phyloP scores from a whole-genome alignment of 2,329 filamentous ascomycete genomes.

The Aspergillus sp. region DNA sequence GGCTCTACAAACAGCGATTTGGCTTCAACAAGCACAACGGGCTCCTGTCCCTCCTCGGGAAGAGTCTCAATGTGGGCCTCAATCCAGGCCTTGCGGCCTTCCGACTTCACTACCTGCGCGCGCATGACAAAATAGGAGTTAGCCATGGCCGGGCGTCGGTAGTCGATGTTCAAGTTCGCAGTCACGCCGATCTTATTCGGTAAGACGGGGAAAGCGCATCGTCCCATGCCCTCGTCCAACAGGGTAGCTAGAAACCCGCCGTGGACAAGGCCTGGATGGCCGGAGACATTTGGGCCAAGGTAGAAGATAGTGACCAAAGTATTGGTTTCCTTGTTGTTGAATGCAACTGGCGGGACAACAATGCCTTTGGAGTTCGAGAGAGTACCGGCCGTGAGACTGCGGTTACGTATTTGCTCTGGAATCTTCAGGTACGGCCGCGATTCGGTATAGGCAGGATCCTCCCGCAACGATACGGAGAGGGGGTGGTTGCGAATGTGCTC shows the following conservation, averaged over 20 bases:
- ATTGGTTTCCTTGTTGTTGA: constrained; percentile 69
- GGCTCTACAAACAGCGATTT: constrained; percentile 87
- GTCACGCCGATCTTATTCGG: constrained; percentile 81
- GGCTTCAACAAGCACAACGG: constrained; percentile 73
- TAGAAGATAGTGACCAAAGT: constrained; percentile 71
- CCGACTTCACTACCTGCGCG: constrained; percentile 78
- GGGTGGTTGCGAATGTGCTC: constrained; percentile 73
- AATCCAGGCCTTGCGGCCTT: constrained; percentile 94
- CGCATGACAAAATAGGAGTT: constrained; percentile 73
- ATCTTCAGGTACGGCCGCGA: constrained; percentile 86
- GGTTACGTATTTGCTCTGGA: constrained; percentile 64
- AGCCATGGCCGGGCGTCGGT: constrained; percentile 76
- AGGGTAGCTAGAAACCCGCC: constrained; percentile 90
- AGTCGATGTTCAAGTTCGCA: constrained; percentile 79
- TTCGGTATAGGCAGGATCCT: constrained; percentile 66
- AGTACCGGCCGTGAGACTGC: constrained; percentile 80
- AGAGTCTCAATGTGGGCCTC: constrained; percentile 82
- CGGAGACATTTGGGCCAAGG: constrained; percentile 77
- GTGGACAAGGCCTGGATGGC: constrained; percentile 87
- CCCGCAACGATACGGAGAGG: constrained; percentile 67
- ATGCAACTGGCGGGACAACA: constrained; percentile 76
- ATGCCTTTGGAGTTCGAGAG: constrained; percentile 74
- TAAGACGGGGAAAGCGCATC: constrained; percentile 83
- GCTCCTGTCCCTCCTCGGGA: constrained; percentile 60
- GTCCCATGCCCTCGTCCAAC: constrained; percentile 83